Evolutionary conservation across 148 eudicot species (phyloP), one percentile per base, ranked within the genome.

Genomic region (Vaccinium myrtillus): DNA sequence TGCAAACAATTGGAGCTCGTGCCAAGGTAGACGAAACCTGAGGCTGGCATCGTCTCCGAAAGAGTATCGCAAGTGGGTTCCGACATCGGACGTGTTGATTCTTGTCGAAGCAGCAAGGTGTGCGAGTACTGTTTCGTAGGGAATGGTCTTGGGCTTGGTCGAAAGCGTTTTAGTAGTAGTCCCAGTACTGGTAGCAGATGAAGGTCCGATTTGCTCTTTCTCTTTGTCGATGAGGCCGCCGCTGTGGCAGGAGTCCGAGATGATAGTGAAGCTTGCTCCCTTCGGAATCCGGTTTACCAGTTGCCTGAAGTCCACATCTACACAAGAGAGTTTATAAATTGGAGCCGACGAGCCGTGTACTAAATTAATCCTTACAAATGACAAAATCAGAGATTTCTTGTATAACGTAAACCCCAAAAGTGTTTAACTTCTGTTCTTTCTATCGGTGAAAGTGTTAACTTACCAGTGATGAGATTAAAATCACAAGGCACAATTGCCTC

Each of bases 211-310:
- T 85, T 93, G 94, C 87, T 93, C 93, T 56, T 86, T 93, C 77
- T 92, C 96, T 65, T 93, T 90, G 87, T 93, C 91, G 27, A 93
- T 93, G 5, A 93, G 90, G 55, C 96, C 96, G n/a, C 91, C 91
- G 27, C 91, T 89, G 51, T 89, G 91, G 87, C 96, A 93, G 58
- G 96, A 93, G 55, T 93, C 96, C 11, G 96, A 93, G 16, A 93
- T 84, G 78, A 93, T 90, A 1, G 94, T 93, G 89, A 93, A 92
- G 59, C 61, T 91, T 79, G 90, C 91, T 78, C 92, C 94, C 49
- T 83, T 80, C 8, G 96, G 96, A 14, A 93, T 83, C 5, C 89
- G 90, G 75, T 92, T 90, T 54, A 92, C 96, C 9, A 93, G 90
- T 30, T 92, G 79, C 48, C 94, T 81, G 70, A 93, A 89, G 78